Base-by-base conservation (phyloP, 371 early-diverging fungal genomes). In the Zopfochytrium polystomum region DNA sequence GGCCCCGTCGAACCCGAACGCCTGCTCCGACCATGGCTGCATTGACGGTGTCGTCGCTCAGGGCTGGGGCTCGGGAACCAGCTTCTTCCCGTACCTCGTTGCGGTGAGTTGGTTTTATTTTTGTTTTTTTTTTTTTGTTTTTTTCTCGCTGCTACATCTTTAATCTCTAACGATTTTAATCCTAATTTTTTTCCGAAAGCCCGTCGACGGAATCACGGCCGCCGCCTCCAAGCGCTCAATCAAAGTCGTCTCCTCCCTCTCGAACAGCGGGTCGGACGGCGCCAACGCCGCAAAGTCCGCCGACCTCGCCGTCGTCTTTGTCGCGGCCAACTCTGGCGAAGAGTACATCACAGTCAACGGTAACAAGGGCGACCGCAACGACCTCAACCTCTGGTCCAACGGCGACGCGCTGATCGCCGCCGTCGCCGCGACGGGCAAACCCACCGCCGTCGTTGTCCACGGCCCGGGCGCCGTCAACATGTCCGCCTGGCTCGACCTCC, bases 61-160 rank as follows among this genome's bases (percentile, higher is more conserved):
- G 63, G 85, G 85, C 22, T 85, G 85, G 85, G 87, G 87, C 1
- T 79, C 80, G 47, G 87, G 87, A 51, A 80, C 84, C 25, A 64
- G 76, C 30, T 61, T 70, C 20, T 86, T 76, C 70, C 80, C 84
- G 20, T 85, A 83, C 60, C 34, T 85, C n/a, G 64, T 84, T 48
- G 73, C 76, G 3, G 74, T 73, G 60, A 52, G 57, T 60, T 32
- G n/a, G n/a, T n/a, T n/a, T n/a, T n/a, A n/a, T n/a, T 18, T n/a
- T 29, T 31, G 25, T 50, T 31, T 38, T 49, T 5, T 7, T 22
- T 34, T 48, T 20, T 30, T 26, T 27, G 23, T 4, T 11, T 4
- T 13, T 9, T 20, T 9, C n/a, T 13, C 7, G 13, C n/a, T 51
- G 25, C 54, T 58, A 32, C 15, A 18, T 1, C 30, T 33, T 15